Base-by-base conservation (phyloP, 306 rosid genomes). In the Abrus precatorius region DNA sequence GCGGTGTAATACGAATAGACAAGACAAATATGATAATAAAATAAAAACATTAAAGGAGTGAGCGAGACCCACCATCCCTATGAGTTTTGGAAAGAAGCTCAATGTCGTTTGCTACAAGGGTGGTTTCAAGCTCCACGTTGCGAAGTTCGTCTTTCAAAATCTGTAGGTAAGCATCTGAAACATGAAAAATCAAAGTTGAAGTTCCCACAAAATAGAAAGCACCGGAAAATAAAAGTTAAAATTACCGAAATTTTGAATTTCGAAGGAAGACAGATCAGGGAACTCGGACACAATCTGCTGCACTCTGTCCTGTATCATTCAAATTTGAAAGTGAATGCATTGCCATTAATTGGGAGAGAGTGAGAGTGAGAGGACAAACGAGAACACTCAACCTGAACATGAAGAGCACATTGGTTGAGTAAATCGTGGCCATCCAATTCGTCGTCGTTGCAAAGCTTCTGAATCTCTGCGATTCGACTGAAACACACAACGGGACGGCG, bases 391-490 rank as follows among this genome's bases (percentile, higher is more conserved):
- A 72, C 98, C 89, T 85, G 84, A 47, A 94, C 47, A 52, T 88
- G 85, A 66, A 85, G 85, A 70, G 83, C 89, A 34, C 82, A 87
- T 14, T 92, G 86, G n/a, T 57, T 43, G 75, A 90, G 79, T 67
- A 88, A 77, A 62, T 59, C 69, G 61, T 80, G 75, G 2, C 69
- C 69, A 66, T 87, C 89, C 44, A 72, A 85, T 13, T 64, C 45
- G 48, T 67, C 79, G 6, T 80, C 80, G 2, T 41, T 59, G 77
- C 66, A 48, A 44, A 77, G 70, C 32, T 67, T 81, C 57, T 77
- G 89, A 81, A 85, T 66, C 77, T 85, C 89, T 74, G 86, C 84
- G 20, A 90, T 76, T 60, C 86, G 92, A 78, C 95, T 95, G 80
- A 50, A 81, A 80, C 3, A 57, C 65, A 71, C 36, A 43, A 11